Base-by-base conservation (phyloP, 768 basidiomycete genomes). In the Termitomyces sp. region DNA sequence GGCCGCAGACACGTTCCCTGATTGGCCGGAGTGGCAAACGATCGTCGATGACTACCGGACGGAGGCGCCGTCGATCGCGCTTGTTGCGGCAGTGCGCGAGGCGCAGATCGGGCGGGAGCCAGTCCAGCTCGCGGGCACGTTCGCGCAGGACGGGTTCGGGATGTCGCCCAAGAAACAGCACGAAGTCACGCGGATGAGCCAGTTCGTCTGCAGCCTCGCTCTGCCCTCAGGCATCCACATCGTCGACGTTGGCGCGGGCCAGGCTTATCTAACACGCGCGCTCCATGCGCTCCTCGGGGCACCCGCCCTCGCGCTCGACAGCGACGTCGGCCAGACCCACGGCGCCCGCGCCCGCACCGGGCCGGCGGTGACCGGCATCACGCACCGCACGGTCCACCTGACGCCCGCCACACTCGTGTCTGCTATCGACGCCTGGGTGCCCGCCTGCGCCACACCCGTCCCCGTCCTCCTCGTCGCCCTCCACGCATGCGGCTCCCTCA, bases 131-230 rank as follows among this genome's bases (percentile, higher is more conserved):
- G 8, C 13, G n/a, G 39, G 34, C 22, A 63, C 61, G 42, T 57
- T 64, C 10, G 43, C 58, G 12, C 63, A 61, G 27, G 60, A 65
- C 9, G 22, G 61, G 4, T 64, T 68, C 46, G 85, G 88, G 16
- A 85, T 88, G 81, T 88, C 87, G 4, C 87, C 87, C 5, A 91
- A 91, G 68, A 91, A 91, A 66, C 71, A 73, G 2, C 88, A 91
- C 60, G 89, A 91, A 66, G 86, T 91, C 46, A 61, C 71, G 1
- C 79, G 80, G 48, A 90, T 90, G 87, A 72, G 76, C 18, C 68
- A 76, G 7, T 62, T 43, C 44, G 22, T 62, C 37, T 48, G 68
- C 39, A 64, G 63, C 18, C 65, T 85, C 31, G 68, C 74, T 44
- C 66, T 61, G 39, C 69, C 66, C 20, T 47, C 64, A 29, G 59